Evolutionary conservation across 106 monocot species (phyloP).

Genomic region (Allium cepa): DNA sequence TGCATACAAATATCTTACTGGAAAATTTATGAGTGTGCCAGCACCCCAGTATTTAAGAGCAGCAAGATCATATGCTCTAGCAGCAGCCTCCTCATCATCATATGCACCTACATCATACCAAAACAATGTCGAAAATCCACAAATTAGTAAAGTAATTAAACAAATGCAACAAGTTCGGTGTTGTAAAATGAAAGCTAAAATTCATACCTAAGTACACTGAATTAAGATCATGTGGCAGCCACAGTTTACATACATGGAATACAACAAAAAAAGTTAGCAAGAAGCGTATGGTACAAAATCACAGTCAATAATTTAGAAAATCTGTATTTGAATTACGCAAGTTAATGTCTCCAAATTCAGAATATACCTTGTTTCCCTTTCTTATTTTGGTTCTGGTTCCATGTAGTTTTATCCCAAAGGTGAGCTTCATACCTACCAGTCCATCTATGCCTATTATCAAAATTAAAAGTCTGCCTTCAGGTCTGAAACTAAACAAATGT

Average conservation of each 20-base stretch:
- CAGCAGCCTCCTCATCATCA: constrained; percentile 99
- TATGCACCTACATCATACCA: constrained; percentile 66
- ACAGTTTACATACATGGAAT: constrained; percentile 30
- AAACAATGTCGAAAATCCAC: constrained; percentile 6
- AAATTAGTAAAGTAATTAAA: background rate
- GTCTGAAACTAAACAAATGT: no score
- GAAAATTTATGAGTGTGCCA: constrained; percentile 98
- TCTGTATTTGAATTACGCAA: background rate
- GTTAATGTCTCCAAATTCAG: background rate
- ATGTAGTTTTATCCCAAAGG: constrained; percentile 99
- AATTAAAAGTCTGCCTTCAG: background rate
- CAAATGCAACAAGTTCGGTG: background rate
- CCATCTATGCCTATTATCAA: constrained; percentile 81
- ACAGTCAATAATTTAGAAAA: background rate
- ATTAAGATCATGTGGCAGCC: constrained; percentile 5
- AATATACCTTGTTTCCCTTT: constrained; percentile 96
- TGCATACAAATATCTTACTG: constrained; percentile 44
- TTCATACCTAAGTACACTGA: constrained; percentile 87
- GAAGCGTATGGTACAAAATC: background rate
- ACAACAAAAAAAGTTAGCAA: constrained; percentile 13
- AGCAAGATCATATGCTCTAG: constrained; percentile 99
- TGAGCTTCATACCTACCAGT: constrained; percentile 98
- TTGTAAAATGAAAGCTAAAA: constrained; percentile 8
- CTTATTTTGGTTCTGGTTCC: constrained; percentile 99
- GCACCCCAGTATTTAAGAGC: constrained; percentile 98